phyloP scores from a whole-genome alignment of 768 basidiomycete genomes.

The Mycena kentingensis region DNA sequence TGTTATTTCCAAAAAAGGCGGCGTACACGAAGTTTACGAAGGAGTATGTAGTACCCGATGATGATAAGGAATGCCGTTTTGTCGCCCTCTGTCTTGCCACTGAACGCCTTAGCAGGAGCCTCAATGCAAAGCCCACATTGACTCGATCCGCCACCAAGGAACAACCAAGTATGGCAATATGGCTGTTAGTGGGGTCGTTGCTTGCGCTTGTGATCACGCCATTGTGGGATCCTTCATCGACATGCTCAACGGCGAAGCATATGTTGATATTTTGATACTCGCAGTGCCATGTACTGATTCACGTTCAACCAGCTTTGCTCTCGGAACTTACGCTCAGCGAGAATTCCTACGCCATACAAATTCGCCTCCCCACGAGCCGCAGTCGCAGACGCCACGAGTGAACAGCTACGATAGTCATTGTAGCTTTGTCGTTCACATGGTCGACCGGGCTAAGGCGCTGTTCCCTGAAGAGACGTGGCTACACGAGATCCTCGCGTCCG shows the following conservation, averaged over 20 bases:
- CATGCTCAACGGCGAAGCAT: slow-evolving; percentile 12
- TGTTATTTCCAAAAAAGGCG: slow-evolving; percentile 10
- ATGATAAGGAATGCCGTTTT: slow-evolving; percentile 2
- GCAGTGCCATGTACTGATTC: neutral
- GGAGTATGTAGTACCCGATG: neutral
- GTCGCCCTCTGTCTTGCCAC: neutral
- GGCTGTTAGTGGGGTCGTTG: slow-evolving; percentile 9
- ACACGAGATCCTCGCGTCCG: neutral
- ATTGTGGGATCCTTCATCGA: slow-evolving; percentile 8
- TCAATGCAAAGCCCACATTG: slow-evolving; percentile 4
- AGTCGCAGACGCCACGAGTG: neutral
- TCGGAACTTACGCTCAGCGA: slow-evolving; percentile 10
- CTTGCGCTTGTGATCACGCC: slow-evolving; percentile 9
- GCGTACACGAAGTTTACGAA: neutral
- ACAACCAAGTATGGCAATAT: slow-evolving; percentile 5
- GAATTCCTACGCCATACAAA: slow-evolving; percentile 4
- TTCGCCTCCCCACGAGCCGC: slow-evolving; percentile 2
- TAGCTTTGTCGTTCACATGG: slow-evolving; percentile 6
- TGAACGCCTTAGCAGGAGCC: neutral
- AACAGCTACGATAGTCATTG: slow-evolving; percentile 12
- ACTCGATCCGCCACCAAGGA: slow-evolving; percentile 7
- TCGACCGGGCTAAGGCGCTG: neutral
- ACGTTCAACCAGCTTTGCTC: neutral
- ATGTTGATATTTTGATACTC: neutral
- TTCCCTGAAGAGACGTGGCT: slow-evolving; percentile 12